These are phyloP conservation scores for Solanum neorickii DNA, from an alignment of 257 asterid genomes.

Conservation along the genomic window DNA sequence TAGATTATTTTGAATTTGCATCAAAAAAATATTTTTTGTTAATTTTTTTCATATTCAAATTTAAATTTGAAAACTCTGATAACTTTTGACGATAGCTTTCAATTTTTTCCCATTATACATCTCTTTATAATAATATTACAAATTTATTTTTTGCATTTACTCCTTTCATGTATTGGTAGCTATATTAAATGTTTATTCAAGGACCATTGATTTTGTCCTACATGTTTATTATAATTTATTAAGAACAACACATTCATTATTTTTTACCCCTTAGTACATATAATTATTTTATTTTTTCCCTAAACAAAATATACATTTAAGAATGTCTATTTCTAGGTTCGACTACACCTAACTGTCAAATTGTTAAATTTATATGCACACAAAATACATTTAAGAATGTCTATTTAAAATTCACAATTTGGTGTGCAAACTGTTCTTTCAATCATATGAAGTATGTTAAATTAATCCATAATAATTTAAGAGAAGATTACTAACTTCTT, in stretches of 20 bases:
- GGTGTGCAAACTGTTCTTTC: neutral
- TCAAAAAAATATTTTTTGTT: fast-evolving
- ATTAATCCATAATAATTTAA: neutral
- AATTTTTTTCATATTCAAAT: too few species aligned
- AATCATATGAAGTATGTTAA: neutral
- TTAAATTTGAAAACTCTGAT: fast-evolving
- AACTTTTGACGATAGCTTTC: neutral
- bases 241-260: neutral
- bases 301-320: neutral
- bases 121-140: neutral
- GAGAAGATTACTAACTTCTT: neutral
- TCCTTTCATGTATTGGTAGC: neutral
- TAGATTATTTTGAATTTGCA: too few species aligned
- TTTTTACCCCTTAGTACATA: neutral
- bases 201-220: neutral
- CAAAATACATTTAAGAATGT: neutral
- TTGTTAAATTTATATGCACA: neutral
- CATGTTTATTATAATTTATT: neutral
- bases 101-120: neutral
- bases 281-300: neutral
- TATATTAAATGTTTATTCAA: neutral
- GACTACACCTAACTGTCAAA: neutral
- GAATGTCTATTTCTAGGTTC: neutral
- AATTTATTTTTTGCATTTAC: neutral
- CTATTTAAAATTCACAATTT: neutral